A percentile compares a stretch with the other conserved stretches of the same genome.
phyloP scores from a whole-genome alignment of 2,329 filamentous ascomycete genomes.

The Seiridium unicorne region DNA sequence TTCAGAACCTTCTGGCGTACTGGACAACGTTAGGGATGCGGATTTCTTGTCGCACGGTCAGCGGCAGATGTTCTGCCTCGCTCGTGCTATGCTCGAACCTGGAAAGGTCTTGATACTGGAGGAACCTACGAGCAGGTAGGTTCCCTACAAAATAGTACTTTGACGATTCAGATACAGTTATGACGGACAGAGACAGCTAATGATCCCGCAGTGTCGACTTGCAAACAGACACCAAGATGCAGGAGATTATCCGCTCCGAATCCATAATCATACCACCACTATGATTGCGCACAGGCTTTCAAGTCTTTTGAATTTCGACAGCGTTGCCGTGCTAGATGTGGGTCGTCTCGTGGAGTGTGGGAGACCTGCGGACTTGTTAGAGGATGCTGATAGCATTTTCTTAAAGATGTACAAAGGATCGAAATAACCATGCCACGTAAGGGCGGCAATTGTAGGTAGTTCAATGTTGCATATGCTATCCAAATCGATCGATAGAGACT shows the following conservation, averaged over 20 bases:
- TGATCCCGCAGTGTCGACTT: conserved; percentile 8
- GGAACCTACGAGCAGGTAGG: conserved; percentile 34
- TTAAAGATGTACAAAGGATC: conserved; percentile 5
- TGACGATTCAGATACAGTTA: not conserved
- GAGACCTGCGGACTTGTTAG: conserved; percentile 12
- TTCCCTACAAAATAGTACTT: not conserved
- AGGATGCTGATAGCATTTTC: conserved; percentile 2
- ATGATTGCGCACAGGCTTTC: conserved; percentile 33
- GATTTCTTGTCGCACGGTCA: conserved; percentile 54
- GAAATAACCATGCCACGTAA: too few relatives aligned
- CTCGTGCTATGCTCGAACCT: conserved; percentile 59
- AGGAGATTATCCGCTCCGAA: conserved; percentile 2
- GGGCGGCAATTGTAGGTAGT: too few relatives aligned
- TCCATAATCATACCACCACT: conserved; percentile 28
- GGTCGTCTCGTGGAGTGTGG: conserved; percentile 28
- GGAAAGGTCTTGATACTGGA: conserved; percentile 64
- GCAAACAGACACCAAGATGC: conserved; percentile 10
- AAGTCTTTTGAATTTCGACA: conserved; percentile 32
- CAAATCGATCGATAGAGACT: too few relatives aligned
- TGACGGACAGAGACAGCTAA: too few relatives aligned
- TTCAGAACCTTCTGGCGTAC: conserved; percentile 21
- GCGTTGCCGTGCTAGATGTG: conserved; percentile 27
- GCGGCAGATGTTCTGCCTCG: conserved; percentile 62
- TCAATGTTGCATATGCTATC: too few relatives aligned
- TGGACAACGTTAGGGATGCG: conserved; percentile 7